Conservation (phyloP, 1,139 yeast genomes). For the Suhomyces anneliseae region DNA sequence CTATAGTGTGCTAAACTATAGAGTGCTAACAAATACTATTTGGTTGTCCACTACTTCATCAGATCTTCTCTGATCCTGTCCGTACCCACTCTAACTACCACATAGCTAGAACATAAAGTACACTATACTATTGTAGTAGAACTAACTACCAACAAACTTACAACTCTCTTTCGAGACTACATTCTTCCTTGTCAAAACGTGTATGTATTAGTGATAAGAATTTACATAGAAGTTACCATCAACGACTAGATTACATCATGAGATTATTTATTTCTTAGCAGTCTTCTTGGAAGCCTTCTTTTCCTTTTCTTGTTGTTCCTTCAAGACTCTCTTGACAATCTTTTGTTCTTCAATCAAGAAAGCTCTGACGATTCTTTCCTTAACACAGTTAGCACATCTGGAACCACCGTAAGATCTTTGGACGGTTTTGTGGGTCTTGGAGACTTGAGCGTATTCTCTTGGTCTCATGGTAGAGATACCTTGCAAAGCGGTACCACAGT, state of each 20-base stretch:
- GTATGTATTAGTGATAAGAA: conserved; percentile 22
- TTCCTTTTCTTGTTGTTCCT: conserved; percentile 90
- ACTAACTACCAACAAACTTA: too few species aligned
- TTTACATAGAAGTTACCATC: conserved; percentile 23
- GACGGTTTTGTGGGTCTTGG: conserved; percentile 96
- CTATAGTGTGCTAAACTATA: too few species aligned
- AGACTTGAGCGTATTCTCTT: conserved; percentile 91
- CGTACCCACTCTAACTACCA: too few species aligned
- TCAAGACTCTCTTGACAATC: conserved; percentile 97
- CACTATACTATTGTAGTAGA: too few species aligned
- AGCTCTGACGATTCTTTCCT: conserved; percentile 98
- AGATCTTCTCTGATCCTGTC: too few species aligned
- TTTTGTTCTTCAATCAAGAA: conserved; percentile 99
- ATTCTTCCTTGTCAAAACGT: conserved; percentile 9
- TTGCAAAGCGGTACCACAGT: conserved; percentile 88
- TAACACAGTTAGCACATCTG: conserved; percentile 97
- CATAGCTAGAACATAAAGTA: too few species aligned
- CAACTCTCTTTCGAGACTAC: background rate
- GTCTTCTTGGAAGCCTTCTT: conserved; percentile 55
- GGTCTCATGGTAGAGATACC: conserved; percentile 97
- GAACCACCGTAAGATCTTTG: conserved; percentile 99
- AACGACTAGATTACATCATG: conserved; percentile 19
- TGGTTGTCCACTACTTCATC: too few species aligned
- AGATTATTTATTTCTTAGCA: conserved; percentile 36
- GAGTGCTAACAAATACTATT: too few species aligned